phyloP scores from a whole-genome alignment of 1,139 yeast genomes.

The Cylindricascospora bacillispora region DNA sequence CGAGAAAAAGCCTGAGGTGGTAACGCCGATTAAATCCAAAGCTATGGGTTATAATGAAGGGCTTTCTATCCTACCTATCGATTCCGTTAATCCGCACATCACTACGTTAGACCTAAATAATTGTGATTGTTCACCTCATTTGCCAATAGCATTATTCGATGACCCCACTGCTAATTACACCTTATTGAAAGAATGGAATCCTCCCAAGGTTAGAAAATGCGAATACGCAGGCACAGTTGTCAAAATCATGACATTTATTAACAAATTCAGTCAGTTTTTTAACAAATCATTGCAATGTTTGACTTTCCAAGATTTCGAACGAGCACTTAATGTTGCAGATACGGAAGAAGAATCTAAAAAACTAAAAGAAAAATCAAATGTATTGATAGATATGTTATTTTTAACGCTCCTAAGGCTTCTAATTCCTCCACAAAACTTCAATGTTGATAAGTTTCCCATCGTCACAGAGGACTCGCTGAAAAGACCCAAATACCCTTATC shows the following conservation, averaged over 20 bases:
- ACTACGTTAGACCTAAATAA: no score
- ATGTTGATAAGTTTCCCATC: not conserved
- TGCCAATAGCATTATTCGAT: no score
- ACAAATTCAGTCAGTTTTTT: slow-evolving; percentile 30
- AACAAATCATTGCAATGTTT: slow-evolving; percentile 27
- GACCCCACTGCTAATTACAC: no score
- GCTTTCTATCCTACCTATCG: no score
- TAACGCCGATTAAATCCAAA: no score
- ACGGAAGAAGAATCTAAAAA: not conserved
- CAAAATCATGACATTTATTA: slow-evolving; percentile 32
- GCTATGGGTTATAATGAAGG: no score
- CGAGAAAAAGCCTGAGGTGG: no score
- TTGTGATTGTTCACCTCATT: no score
- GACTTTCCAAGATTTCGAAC: slow-evolving; percentile 33
- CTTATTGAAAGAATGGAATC: not conserved
- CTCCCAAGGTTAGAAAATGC: not conserved
- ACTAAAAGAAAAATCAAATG: not conserved
- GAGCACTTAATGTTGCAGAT: slow-evolving; percentile 1
- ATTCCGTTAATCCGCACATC: no score
- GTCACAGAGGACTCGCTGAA: not conserved
- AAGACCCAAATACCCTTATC: no score
- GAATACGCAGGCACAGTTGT: slow-evolving; percentile 32
- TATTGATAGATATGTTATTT: slow-evolving; percentile 1
- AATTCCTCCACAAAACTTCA: not conserved
- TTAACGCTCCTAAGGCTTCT: slow-evolving; percentile 1